Evolutionary conservation across 2,329 filamentous ascomycete species (phyloP).

Genomic region (Drechslerella stenobrocha): DNA sequence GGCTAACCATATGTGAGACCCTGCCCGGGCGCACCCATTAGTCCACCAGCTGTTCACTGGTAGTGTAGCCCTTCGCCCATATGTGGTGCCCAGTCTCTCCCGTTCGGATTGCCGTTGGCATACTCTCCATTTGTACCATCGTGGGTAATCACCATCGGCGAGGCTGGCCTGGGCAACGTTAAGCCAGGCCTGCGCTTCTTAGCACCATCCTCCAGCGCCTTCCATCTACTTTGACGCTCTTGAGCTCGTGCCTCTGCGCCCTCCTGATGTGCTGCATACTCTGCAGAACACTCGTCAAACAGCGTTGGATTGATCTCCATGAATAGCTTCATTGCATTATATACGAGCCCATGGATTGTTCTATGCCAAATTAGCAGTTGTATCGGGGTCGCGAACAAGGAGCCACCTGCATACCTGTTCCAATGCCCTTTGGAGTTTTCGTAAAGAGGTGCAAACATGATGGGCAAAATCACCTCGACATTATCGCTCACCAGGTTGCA

Average conservation of each 20-base stretch:
- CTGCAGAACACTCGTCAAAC: conserved; percentile 97
- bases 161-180: conserved; percentile 27
- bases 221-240: conserved; percentile 84
- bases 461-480: conserved; percentile 94
- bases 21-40: conserved; percentile 36
- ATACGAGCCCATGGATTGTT: conserved; percentile 99
- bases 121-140: conserved; percentile 33
- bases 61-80: conserved; percentile 33
- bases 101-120: conserved; percentile 40
- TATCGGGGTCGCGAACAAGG: neutral
- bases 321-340: conserved; percentile 99
- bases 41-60: conserved; percentile 22
- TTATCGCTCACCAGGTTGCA: conserved; percentile 99
- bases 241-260: conserved; percentile 82
- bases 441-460: conserved; percentile 98
- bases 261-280: conserved; percentile 96
- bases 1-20: conserved; percentile 39
- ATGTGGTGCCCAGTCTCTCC: conserved; percentile 43
- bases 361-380: conserved; percentile 61
- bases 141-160: conserved; percentile 45
- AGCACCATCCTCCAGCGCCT: conserved; percentile 70
- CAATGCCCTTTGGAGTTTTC: conserved; percentile 99
- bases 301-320: conserved; percentile 99
- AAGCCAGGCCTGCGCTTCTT: conserved; percentile 31
- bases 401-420: conserved; percentile 85